Base-by-base conservation (phyloP, 768 basidiomycete species). In the Xerocomus brunneocitrinus region DNA sequence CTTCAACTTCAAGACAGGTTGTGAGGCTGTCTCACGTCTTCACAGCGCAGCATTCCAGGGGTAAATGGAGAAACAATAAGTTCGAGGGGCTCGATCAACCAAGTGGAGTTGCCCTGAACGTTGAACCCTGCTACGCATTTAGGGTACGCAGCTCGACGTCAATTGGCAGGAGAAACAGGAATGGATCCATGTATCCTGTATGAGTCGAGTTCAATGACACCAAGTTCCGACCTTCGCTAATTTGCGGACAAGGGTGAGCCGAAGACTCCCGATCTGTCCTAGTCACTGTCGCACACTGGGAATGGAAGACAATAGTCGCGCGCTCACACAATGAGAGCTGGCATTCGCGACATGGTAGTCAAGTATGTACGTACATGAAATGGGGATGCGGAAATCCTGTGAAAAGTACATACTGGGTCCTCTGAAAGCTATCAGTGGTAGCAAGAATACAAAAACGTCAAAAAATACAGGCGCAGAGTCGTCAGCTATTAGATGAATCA, bases 401-500 rank as follows among this genome's bases (percentile, higher is more conserved):
- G n/a, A 39, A 12, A 38, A n/a, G 47, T 38, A 28, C 28, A 49
- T 47, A 9, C 7, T 8, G 28, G 14, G 40, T 24, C 24, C 32
- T 24, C 22, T 30, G n/a, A 50, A 30, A 49, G 8, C 14, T 6
- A 47, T 47, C 30, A 39, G 36, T 3, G 4, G 32, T 16, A 10
- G 27, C 34, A n/a, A 35, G 19, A 4, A 14, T 38, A 40, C 32
- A 25, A 25, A 31, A 13, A 3, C 1, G 1, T 47, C 10, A 9
- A 43, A 32, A 47, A 44, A 38, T n/a, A 14, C 32, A 31, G 12
- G 8, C 9, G 19, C 2, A 35, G 0, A 47, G 43, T 44, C 27
- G 52, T 65, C 30, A 67, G 16, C 36, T 50, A 41, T 34, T 34
- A 24, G 47, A 9, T 31, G n/a, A 27, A 27, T 49, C 39, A 10